These are phyloP conservation scores for Haplosporangium gracile DNA, from an alignment of 192 early-diverging fungal species.

Conservation along the genomic window DNA sequence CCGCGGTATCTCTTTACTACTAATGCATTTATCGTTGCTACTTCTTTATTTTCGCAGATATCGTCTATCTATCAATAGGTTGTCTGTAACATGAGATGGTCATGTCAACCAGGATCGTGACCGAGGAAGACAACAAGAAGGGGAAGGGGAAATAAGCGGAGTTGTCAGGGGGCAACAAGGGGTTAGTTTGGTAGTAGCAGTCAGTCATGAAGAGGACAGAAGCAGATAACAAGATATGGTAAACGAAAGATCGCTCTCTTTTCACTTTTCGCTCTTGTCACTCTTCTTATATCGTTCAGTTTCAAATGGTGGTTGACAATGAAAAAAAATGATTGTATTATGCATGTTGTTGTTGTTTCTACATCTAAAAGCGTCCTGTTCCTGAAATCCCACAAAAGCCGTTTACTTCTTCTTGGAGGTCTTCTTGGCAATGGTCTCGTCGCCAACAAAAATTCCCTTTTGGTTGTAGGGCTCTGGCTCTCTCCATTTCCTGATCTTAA, in stretches of 20 bases:
- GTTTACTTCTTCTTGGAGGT: constrained; percentile 93
- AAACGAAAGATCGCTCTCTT: neutral
- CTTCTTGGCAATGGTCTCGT: constrained; percentile 99
- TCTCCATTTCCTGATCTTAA: constrained; percentile 90
- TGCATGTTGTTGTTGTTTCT: constrained; percentile 5
- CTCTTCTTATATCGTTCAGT: neutral
- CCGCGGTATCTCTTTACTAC: neutral
- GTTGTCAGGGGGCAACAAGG: constrained; percentile 1
- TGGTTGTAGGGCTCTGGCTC: constrained; percentile 99
- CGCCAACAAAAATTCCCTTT: constrained; percentile 98
- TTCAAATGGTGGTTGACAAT: neutral
- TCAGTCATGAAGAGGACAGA: neutral
- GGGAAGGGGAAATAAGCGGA: neutral
- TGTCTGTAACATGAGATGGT: neutral
- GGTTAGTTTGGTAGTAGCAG: neutral
- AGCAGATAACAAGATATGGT: neutral
- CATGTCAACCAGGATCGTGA: constrained; percentile 11
- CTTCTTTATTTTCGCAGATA: neutral
- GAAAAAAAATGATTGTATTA: constrained; percentile 7
- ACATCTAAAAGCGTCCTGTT: neutral
- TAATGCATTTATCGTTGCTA: neutral
- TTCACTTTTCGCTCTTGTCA: neutral
- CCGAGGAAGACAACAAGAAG: neutral
- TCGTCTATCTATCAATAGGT: constrained; percentile 9
- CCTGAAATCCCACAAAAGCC: neutral